Conservation (phyloP, 192 early-diverging fungal genomes). For the Anaeromyces robustus region DNA sequence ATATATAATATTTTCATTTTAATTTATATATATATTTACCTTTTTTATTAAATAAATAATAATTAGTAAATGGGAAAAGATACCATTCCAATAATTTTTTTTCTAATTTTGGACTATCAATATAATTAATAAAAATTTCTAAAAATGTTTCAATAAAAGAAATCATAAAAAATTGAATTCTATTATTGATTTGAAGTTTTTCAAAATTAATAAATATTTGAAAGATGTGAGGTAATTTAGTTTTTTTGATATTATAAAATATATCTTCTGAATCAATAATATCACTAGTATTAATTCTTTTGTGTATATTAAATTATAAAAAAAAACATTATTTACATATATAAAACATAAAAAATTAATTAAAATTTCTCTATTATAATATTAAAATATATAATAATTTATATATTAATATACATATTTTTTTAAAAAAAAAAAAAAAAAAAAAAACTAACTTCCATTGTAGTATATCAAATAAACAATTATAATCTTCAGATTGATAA, state of each 20-base stretch:
- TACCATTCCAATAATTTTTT: neutral
- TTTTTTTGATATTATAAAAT: neutral
- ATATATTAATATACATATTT: too few relatives aligned
- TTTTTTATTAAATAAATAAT: neutral
- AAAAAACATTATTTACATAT: too few relatives aligned
- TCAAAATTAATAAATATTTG: neutral
- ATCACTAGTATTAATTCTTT: neutral
- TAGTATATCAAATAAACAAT: neutral
- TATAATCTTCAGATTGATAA: neutral
- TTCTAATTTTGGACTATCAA: neutral
- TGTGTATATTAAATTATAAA: too few relatives aligned
- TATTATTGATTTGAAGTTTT: neutral
- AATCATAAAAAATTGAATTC: neutral
- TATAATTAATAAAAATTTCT: neutral
- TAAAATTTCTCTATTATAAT: too few relatives aligned
- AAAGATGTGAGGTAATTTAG: neutral
- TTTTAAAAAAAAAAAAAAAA: too few relatives aligned
- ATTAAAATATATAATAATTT: too few relatives aligned
- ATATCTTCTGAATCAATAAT: neutral
- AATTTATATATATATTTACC: too few relatives aligned
- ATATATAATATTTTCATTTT: too few relatives aligned
- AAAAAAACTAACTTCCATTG: neutral
- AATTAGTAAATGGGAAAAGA: neutral
- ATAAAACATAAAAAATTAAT: too few relatives aligned
- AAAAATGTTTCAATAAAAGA: neutral